Evolutionary conservation across 2,329 filamentous ascomycete genomes (phyloP), one percentile per base, ranked within the genome.

Genomic region (Cyclaneusma minus): DNA sequence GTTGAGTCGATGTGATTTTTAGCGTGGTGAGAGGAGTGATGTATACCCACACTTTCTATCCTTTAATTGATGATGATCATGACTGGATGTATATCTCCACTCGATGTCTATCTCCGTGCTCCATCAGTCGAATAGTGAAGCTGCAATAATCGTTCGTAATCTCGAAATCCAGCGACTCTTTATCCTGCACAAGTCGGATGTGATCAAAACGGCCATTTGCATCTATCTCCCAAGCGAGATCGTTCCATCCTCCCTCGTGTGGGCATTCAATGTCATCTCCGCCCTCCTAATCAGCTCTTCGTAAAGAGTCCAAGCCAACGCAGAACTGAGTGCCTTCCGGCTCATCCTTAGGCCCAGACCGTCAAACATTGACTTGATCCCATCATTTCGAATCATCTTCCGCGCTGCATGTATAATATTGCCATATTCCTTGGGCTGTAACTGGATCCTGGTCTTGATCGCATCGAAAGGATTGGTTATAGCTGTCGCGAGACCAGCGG

Each of bases 391-490:
- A 4, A 95, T 49, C 78, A 98, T 93, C 45, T 72, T 64, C 42
- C 61, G 66, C 21, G 66, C 72, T 1, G 85, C 83, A 34, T 79
- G 71, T 37, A 80, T 51, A 64, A 87, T 81, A 43, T 95, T 94
- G 17, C 64, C 62, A 46, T 95, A 98, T 30, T 68, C 64, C 5
- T 60, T 61, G 3, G 89, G 89, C 58, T 91, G 81, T 17, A 98
- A 62, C 55, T 98, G 89, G 39, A 98, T 72, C 25, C 89, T 62
- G 13, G 89, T 98, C 58, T 98, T 98, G 50, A 95, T 74, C 1
- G 84, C 84, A 52, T 98, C 89, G 44, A 95, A 95, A 0, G 89
- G 89, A 49, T 98, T 98, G 6, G 89, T 94, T 19, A 95, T 63
- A 4, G 77, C 75, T 1, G 85, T 94, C 29, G 84, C 91, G 16